phyloP scores from a whole-genome alignment of 2,329 filamentous ascomycete species.

The Cordyceps javanica region DNA sequence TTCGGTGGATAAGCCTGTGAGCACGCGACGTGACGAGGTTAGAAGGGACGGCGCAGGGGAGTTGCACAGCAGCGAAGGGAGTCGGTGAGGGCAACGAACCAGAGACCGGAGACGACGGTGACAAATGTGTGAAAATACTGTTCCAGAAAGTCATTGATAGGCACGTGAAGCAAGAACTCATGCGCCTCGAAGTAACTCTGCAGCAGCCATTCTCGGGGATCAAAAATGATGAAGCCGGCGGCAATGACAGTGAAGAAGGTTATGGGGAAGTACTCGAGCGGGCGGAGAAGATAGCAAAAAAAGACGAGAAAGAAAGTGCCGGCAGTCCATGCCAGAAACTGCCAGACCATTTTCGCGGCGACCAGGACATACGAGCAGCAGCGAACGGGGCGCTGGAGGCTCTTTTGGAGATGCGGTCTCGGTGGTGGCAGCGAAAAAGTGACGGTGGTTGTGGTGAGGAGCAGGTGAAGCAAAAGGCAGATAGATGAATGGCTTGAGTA shows the following conservation, averaged over 20 bases:
- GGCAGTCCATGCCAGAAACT: constrained; percentile 32
- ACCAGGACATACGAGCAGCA: constrained; percentile 14
- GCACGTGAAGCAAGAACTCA: constrained; percentile 20
- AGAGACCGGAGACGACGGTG: constrained; percentile 17
- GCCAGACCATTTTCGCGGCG: constrained; percentile 39
- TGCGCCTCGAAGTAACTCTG: constrained; percentile 11
- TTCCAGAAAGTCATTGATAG: constrained; percentile 13
- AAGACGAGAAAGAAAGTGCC: constrained; percentile 31
- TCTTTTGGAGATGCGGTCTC: not conserved
- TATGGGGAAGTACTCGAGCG: constrained; percentile 15
- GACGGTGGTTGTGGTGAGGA: not conserved
- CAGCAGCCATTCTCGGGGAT: constrained; percentile 8
- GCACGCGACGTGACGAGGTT: not conserved
- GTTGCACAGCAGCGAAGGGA: constrained; percentile 38
- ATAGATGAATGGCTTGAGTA: not conserved
- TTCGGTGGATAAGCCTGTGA: constrained; percentile 72
- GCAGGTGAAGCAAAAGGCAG: constrained; percentile 6
- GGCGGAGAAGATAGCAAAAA: constrained; percentile 32
- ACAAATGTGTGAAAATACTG: constrained; percentile 8
- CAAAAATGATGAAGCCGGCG: constrained; percentile 22
- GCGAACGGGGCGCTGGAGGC: constrained; percentile 6
- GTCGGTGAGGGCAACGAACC: constrained; percentile 21
- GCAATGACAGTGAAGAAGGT: constrained; percentile 8
- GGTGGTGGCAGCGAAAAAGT: constrained; percentile 1
- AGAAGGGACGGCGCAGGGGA: constrained; percentile 23